These are phyloP conservation scores for Dryas octopetala DNA, from an alignment of 306 rosid species.

Conservation along the genomic window DNA sequence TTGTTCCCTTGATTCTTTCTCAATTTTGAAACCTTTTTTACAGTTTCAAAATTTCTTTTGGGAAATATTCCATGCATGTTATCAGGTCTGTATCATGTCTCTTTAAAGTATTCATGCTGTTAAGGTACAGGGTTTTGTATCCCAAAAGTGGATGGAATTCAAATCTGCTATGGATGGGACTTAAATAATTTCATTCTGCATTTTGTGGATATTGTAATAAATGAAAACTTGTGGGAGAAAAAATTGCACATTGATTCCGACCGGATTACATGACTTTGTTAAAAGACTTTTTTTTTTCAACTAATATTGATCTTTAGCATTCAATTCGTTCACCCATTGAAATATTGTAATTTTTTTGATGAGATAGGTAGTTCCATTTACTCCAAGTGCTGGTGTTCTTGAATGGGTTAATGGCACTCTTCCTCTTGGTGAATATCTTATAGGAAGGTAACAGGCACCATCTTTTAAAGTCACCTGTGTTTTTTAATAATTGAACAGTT, in stretches of 20 bases:
- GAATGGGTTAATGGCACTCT: constrained; percentile 96
- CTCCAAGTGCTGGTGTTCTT: constrained; percentile 99
- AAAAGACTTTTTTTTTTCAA: neutral
- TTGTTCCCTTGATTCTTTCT: neutral
- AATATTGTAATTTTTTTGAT: constrained; percentile 7
- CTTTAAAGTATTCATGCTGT: neutral
- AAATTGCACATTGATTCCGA: neutral
- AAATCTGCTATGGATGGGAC: neutral
- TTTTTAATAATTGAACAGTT: constrained; percentile 14
- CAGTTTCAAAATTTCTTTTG: neutral
- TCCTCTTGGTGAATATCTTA: constrained; percentile 92
- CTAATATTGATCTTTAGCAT: neutral
- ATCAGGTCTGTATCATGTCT: neutral
- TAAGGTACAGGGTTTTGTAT: neutral
- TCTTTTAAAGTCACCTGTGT: constrained; percentile 12
- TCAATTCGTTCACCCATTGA: neutral
- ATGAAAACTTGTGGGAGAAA: neutral
- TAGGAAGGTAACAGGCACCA: constrained; percentile 64
- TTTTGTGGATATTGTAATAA: constrained; percentile 1
- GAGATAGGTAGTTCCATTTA: constrained; percentile 87
- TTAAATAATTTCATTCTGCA: neutral
- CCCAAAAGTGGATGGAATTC: neutral
- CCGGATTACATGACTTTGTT: neutral
- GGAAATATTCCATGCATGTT: neutral
- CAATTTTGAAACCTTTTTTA: neutral